Conservation (phyloP, 768 basidiomycete species). For the Suillus variegatus region DNA sequence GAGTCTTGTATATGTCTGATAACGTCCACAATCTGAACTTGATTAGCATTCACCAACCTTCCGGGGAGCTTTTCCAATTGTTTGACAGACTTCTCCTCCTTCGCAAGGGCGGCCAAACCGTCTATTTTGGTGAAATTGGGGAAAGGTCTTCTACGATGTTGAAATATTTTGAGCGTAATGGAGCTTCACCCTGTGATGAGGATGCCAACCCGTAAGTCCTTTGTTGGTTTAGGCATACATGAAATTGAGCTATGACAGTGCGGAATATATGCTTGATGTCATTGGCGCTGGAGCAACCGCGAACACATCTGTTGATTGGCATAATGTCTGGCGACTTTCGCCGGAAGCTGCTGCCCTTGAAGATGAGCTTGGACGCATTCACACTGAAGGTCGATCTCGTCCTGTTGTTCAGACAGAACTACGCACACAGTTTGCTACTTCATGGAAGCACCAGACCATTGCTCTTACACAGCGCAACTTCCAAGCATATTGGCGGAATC, state of each 20-base stretch:
- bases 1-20: conserved; percentile 24
- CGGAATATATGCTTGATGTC: conserved; percentile 67
- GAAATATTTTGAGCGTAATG: conserved; percentile 74
- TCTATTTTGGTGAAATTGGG: conserved; percentile 73
- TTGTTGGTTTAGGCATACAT: conserved; percentile 52
- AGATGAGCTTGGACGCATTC: conserved; percentile 47
- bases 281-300: conserved; percentile 76
- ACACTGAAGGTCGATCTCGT: conserved; percentile 46
- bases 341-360: conserved; percentile 41
- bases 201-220: conserved; percentile 64
- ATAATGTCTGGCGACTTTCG: conserved; percentile 57
- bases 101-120: conserved; percentile 70
- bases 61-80: conserved; percentile 78
- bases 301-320: conserved; percentile 57
- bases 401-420: conserved; percentile 39
- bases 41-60: conserved; percentile 59
- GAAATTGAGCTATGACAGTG: conserved; percentile 48
- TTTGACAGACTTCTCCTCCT: conserved; percentile 82
- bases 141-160: conserved; percentile 60
- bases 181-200: conserved; percentile 59
- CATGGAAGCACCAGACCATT: conserved; percentile 51
- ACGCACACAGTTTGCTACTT: conserved; percentile 50
- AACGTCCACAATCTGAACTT: neutral
- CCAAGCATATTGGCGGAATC: conserved; percentile 53
- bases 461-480: conserved; percentile 47